Conservation (phyloP, 768 basidiomycete genomes). For the Podaxis sp. region DNA sequence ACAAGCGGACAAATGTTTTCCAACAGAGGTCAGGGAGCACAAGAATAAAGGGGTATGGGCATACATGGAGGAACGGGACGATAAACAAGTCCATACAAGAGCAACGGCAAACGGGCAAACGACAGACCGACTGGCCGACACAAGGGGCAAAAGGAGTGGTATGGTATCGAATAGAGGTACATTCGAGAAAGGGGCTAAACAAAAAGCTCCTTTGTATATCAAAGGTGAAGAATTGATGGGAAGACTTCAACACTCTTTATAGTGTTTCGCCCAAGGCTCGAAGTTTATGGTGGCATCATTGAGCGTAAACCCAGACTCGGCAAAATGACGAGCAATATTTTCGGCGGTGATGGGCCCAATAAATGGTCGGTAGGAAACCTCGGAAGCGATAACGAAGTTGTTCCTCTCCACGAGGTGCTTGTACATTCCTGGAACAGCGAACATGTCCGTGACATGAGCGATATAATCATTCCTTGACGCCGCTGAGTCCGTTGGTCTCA, state of each 20-base stretch:
- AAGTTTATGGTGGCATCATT: constrained; percentile 21
- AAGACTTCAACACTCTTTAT: constrained; percentile 12
- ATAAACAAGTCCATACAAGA: not conserved
- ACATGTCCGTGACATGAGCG: constrained; percentile 35
- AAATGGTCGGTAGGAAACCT: constrained; percentile 29
- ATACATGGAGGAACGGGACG: not conserved
- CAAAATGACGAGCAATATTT: constrained; percentile 39
- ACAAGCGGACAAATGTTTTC: not conserved
- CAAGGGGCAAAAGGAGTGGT: not conserved
- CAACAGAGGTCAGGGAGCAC: not conserved
- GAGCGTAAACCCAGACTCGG: constrained; percentile 37
- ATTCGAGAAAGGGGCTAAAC: not conserved
- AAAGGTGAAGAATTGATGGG: not conserved
- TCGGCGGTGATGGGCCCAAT: constrained; percentile 31
- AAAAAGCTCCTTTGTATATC: not conserved
- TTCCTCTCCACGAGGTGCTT: constrained; percentile 33
- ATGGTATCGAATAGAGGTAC: not conserved
- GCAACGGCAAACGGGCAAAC: not conserved
- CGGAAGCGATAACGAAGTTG: constrained; percentile 32
- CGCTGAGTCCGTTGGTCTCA: constrained; percentile 31
- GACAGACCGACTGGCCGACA: not conserved
- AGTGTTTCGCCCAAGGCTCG: constrained; percentile 24
- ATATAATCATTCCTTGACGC: constrained; percentile 22
- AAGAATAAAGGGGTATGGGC: not conserved
- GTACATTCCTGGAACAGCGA: constrained; percentile 40